Base-by-base conservation (phyloP, 2,329 filamentous ascomycete genomes). In the Fusarium floridanum region DNA sequence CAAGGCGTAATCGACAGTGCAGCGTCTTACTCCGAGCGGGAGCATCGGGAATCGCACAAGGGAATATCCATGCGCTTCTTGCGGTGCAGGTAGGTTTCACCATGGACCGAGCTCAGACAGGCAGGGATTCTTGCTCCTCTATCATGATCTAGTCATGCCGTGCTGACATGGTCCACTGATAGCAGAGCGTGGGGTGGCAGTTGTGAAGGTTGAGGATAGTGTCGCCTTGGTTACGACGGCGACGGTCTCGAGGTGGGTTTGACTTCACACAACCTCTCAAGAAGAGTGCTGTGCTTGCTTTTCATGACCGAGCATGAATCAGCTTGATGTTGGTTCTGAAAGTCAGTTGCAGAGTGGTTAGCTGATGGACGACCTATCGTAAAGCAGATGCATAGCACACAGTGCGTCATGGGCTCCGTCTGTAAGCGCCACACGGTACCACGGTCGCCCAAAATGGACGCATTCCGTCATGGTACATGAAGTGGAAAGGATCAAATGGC, bases 391-490 rank as follows among this genome's bases (percentile, higher is more conserved):
- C 48, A 53, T 32, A 61, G 37, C 36, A 50, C n/a, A 64, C 61
- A 64, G 61, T 64, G 61, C 34, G n/a, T n/a, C 5, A 17, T n/a
- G 34, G 24, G 16, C 27, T 12, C 24, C 5, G 36, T 6, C 3
- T 20, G 29, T 24, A 34, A n/a, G 24, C 27, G 16, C 20, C 34
- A 34, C 45, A 61, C 41, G 14, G 34, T 66, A 50, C 61, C 29
- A 50, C 67, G 57, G 70, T 70, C 64, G 56, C 64, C 59, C 59
- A 62, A 76, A 75, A 68, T 45, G 57, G 61, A 63, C 61, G 45
- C 61, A 62, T 70, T 48, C 68, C 77, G 77, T 79, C 77, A 78
- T 78, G 48, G 66, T 63, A 75, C 77, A 70, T 76, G 34, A 48
- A 32, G 60, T 32, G 27, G 27, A 53, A 50, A 27, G 45, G 45